Evolutionary conservation across 1,139 yeast species (phyloP).

Genomic region (Taphrina populina): DNA sequence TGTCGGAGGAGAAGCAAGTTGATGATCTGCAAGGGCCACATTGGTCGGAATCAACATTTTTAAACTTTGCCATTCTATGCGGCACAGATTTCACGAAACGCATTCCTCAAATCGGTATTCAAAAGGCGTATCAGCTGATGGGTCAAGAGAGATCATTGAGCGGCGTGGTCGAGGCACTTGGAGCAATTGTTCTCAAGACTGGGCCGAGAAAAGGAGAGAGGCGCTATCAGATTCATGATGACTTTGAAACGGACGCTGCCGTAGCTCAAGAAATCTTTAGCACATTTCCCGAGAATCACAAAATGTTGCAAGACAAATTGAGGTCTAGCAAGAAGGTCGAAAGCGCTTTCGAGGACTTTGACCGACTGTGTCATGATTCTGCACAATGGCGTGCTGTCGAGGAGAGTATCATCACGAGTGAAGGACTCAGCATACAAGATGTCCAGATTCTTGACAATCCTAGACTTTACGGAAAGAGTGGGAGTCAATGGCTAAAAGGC

Average conservation of each 20-base stretch:
- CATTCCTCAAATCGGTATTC: slow-evolving; percentile 21
- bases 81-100: slow-evolving; percentile 26
- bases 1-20: neutral
- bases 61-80: slow-evolving; percentile 26
- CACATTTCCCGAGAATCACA: slow-evolving; percentile 8
- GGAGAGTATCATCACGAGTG: neutral
- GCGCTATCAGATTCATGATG: slow-evolving; percentile 5
- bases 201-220: slow-evolving; percentile 12
- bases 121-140: slow-evolving; percentile 4
- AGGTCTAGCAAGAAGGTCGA: neutral
- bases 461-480: no score
- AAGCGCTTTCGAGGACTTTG: slow-evolving; percentile 3
- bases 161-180: slow-evolving; percentile 1
- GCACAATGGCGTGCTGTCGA: slow-evolving; percentile 3
- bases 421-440: neutral
- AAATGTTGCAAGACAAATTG: neutral
- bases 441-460: neutral
- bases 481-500: no score
- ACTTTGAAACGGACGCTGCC: neutral
- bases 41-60: neutral
- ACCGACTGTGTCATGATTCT: neutral
- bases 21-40: neutral
- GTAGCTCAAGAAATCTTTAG: slow-evolving; percentile 17
- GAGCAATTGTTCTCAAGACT: neutral
- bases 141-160: neutral